Conservation (phyloP, 148 eudicot genomes). For the Dysphania ambrosioides region DNA sequence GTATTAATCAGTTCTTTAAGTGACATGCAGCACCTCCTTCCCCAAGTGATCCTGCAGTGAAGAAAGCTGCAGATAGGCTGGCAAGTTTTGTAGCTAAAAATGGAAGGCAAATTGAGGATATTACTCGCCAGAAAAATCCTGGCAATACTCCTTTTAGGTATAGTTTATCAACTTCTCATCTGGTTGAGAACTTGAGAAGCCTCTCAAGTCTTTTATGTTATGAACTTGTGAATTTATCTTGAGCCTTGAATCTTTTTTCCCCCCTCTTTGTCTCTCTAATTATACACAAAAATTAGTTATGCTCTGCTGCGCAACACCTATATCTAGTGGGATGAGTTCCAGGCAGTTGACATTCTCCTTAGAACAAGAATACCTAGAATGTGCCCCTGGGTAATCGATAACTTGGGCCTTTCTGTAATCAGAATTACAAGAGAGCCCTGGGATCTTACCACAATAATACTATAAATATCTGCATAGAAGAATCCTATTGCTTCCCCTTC, state of each 20-base stretch:
- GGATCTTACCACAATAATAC: too few species aligned
- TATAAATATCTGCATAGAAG: too few species aligned
- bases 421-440: too few species aligned
- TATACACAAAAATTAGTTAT: neutral
- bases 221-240: neutral
- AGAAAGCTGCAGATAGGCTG: conserved; percentile 91
- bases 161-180: conserved; percentile 6
- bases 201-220: conserved; percentile 1
- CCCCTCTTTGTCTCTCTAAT: neutral
- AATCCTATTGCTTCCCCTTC: too few species aligned
- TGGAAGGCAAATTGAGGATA: conserved; percentile 89
- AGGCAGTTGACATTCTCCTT: neutral
- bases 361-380: neutral
- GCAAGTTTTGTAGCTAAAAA: conserved; percentile 98
- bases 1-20: conserved; percentile 98
- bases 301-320: neutral
- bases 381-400: neutral
- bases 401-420: too few species aligned
- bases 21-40: conserved; percentile 96
- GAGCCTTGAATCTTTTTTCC: too few species aligned
- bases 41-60: conserved; percentile 94
- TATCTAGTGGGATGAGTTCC: neutral
- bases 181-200: neutral
- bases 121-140: conserved; percentile 90
- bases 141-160: conserved; percentile 98